Percentiles rank a stretch among this genome's conserved stretches.
Evolutionary conservation across 371 early-diverging fungal genomes (phyloP).

Genomic region (Mortierella sp.): DNA sequence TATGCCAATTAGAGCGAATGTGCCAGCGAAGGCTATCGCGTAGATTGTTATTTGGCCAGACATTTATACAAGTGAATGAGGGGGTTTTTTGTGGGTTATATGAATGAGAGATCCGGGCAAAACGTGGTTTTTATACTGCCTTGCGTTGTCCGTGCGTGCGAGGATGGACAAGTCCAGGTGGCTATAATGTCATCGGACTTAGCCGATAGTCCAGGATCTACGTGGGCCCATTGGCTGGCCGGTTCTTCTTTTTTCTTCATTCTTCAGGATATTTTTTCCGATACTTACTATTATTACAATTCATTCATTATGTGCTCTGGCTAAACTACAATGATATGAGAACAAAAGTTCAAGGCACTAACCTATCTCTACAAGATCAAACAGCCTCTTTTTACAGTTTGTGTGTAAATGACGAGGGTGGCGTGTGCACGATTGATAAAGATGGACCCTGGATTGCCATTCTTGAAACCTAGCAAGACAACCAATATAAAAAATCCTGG

Average conservation of each 20-base stretch:
- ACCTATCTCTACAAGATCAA: no score
- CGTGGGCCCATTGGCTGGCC: no score
- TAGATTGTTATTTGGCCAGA: slow-evolving; percentile 15
- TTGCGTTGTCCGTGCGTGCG: background rate
- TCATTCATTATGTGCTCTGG: no score
- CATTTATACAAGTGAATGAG: background rate
- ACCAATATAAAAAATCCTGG: background rate
- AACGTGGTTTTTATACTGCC: background rate
- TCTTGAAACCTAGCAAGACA: background rate
- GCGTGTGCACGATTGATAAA: no score
- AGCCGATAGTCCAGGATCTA: background rate
- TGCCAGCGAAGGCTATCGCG: slow-evolving; percentile 14
- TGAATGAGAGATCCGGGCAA: background rate
- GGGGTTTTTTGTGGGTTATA: background rate
- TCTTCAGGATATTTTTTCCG: no score
- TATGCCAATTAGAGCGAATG: slow-evolving; percentile 4
- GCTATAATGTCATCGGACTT: background rate
- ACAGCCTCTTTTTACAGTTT: no score
- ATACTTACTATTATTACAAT: no score
- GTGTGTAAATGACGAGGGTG: no score
- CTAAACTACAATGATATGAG: no score
- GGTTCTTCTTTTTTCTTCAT: background rate
- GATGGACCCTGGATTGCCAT: background rate
- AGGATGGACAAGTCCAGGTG: background rate
- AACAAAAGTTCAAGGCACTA: no score